Conservation (phyloP, 2,329 filamentous ascomycete species). For the Ceratocystis variospora region DNA sequence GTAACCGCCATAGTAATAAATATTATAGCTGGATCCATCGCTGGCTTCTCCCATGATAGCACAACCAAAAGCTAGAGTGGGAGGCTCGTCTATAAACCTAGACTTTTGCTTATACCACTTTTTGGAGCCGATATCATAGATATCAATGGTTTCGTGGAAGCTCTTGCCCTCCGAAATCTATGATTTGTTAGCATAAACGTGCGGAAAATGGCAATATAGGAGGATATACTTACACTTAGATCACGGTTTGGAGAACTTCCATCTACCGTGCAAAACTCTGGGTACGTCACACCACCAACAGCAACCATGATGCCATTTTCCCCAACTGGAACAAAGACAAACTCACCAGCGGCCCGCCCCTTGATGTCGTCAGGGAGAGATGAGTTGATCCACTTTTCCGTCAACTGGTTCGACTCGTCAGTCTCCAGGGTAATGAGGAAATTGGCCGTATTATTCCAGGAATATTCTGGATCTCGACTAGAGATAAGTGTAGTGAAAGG, state of each 20-base stretch:
- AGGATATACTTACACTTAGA: not conserved
- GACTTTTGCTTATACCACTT: slow-evolving; percentile 59
- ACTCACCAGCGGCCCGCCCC: slow-evolving; percentile 48
- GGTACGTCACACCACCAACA: slow-evolving; percentile 57
- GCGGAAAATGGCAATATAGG: not conserved
- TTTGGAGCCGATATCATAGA: slow-evolving; percentile 59
- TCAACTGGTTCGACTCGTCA: slow-evolving; percentile 40
- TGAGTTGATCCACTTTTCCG: slow-evolving; percentile 42
- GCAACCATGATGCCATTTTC: slow-evolving; percentile 62
- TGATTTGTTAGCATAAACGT: not conserved
- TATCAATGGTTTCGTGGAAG: slow-evolving; percentile 58
- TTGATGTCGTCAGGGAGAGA: slow-evolving; percentile 37
- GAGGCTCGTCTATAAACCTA: slow-evolving; percentile 31
- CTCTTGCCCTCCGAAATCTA: slow-evolving; percentile 44
- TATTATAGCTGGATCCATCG: slow-evolving; percentile 62
- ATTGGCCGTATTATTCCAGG: slow-evolving; percentile 35
- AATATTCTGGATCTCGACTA: no score
- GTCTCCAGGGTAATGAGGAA: slow-evolving; percentile 41
- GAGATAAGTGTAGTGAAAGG: no score
- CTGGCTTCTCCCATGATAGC: slow-evolving; percentile 58
- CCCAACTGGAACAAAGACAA: slow-evolving; percentile 67
- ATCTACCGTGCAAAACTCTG: slow-evolving; percentile 28
- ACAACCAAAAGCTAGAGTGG: slow-evolving; percentile 52
- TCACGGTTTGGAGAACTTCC: slow-evolving; percentile 27
- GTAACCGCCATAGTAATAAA: slow-evolving; percentile 76